Conservation (phyloP, 495 filamentous ascomycete genomes). For the Corynascus novoguineensis region DNA sequence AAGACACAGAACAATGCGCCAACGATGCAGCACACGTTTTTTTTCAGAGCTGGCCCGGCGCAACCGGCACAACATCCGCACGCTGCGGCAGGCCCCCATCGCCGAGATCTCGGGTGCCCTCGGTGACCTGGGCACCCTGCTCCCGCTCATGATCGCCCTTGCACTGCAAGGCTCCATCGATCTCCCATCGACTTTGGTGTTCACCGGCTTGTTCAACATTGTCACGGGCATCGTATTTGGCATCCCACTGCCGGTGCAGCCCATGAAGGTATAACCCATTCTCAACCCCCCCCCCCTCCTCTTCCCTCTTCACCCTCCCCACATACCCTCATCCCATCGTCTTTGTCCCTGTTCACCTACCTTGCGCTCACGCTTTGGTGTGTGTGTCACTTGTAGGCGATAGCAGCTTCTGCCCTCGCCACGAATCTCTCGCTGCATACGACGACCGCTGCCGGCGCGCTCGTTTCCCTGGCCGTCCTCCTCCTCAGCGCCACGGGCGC, state of each 20-base stretch:
- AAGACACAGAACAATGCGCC: not conserved
- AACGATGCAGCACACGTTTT: not conserved
- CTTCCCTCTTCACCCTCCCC: not conserved
- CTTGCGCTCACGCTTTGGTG: slow-evolving; percentile 8
- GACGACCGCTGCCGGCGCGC: slow-evolving; percentile 73
- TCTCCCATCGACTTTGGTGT: slow-evolving; percentile 76
- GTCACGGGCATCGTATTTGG: slow-evolving; percentile 75
- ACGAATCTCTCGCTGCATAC: slow-evolving; percentile 52
- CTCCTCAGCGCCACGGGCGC: slow-evolving; percentile 72
- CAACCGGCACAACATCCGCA: slow-evolving; percentile 43
- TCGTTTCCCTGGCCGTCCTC: slow-evolving; percentile 65
- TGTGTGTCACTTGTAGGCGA: slow-evolving; percentile 50
- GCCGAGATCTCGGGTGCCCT: slow-evolving; percentile 84
- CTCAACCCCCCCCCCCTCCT: not conserved
- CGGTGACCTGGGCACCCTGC: slow-evolving; percentile 85
- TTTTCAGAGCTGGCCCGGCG: slow-evolving; percentile 27
- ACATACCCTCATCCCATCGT: slow-evolving; percentile 22
- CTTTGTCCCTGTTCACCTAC: no score
- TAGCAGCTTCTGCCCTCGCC: slow-evolving; percentile 77
- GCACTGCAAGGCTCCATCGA: slow-evolving; percentile 68
- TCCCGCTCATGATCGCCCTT: slow-evolving; percentile 82
- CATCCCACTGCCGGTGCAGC: slow-evolving; percentile 79
- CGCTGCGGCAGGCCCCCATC: slow-evolving; percentile 49
- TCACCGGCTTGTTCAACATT: slow-evolving; percentile 82
- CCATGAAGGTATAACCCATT: slow-evolving; percentile 80